Evolutionary conservation across 2,329 filamentous ascomycete genomes (phyloP).

Genomic region (Hypoxylon sp.): DNA sequence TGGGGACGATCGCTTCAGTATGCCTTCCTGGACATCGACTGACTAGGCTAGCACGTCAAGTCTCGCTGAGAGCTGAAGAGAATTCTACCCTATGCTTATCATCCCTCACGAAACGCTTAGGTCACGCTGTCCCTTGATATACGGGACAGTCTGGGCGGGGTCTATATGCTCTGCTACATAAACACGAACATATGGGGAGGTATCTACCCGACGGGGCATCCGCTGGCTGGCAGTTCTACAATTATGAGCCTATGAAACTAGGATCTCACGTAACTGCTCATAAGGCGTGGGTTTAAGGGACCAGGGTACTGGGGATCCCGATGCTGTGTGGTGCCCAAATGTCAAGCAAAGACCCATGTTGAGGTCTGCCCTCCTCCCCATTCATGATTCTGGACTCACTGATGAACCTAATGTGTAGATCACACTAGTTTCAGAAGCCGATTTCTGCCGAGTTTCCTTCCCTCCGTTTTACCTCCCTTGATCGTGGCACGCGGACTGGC

Average conservation of each 20-base stretch:
- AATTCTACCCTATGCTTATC: background rate
- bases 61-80: background rate
- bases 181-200: background rate
- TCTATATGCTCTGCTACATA: background rate
- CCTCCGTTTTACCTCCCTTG: background rate
- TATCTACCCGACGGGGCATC: background rate
- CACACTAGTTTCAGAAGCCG: background rate
- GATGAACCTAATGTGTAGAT: slow-evolving; percentile 4
- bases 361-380: background rate
- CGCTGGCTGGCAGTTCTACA: background rate
- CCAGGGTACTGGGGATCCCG: background rate
- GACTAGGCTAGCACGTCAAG: background rate
- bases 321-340: background rate
- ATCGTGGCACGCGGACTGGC: background rate
- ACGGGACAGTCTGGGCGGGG: background rate
- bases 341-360: background rate
- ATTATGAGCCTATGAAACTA: background rate
- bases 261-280: background rate
- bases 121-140: background rate
- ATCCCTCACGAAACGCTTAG: background rate
- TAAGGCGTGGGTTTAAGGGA: background rate
- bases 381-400: slow-evolving; percentile 1
- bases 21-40: background rate
- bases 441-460: background rate
- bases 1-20: background rate